A percentile compares a stretch with the other conserved stretches of the same genome.
Evolutionary conservation across 768 basidiomycete species (phyloP).

Genomic region (Thelephora aurantiotincta): DNA sequence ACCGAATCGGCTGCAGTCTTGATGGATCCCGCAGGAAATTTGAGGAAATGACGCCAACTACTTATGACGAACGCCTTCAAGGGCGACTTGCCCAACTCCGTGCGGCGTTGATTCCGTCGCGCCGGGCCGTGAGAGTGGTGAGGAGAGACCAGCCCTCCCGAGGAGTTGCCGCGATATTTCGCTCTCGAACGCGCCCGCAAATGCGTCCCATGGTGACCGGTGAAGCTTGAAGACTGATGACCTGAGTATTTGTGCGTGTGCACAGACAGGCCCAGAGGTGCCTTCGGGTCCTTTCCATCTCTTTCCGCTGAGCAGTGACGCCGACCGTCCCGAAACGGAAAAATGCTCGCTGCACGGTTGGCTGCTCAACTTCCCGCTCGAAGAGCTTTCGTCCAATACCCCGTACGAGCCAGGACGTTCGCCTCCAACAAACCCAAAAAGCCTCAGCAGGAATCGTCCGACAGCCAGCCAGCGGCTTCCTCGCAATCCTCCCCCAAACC

Average conservation of each 20-base stretch:
- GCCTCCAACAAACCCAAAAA: not conserved
- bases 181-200: no score
- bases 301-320: not conserved
- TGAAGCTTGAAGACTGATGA: no score
- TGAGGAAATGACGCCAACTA: no score
- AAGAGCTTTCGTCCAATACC: not conserved
- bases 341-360: not conserved
- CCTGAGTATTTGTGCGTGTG: not conserved
- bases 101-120: no score
- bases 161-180: no score
- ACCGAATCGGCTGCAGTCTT: no score
- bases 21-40: no score
- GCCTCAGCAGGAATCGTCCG: not conserved
- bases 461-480: not conserved
- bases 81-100: no score
- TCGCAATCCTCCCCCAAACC: not conserved
- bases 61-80: no score
- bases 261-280: not conserved
- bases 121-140: no score
- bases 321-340: not conserved
- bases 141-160: no score
- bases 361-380: not conserved
- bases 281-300: not conserved
- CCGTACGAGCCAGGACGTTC: not conserved
- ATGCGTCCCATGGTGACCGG: no score